Conservation (phyloP, 371 early-diverging fungal genomes). For the Coemansia sp. region DNA sequence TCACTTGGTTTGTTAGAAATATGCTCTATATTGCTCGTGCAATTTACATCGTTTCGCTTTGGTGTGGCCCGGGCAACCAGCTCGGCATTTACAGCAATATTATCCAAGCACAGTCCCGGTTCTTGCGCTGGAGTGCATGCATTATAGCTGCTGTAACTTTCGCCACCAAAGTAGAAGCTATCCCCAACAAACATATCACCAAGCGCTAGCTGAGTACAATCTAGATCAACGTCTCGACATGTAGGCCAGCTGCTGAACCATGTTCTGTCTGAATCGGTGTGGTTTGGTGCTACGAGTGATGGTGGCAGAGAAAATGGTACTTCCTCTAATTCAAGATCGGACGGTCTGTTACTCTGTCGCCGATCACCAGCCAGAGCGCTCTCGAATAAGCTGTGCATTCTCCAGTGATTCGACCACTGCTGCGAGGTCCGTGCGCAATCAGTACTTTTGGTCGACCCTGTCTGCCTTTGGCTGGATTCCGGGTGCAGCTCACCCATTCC, state of each 20-base stretch:
- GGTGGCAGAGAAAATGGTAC: not conserved
- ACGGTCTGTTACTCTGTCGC: not conserved
- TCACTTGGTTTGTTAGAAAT: not conserved
- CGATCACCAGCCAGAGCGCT: constrained; percentile 23
- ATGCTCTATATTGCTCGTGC: not conserved
- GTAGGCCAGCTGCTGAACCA: constrained; percentile 38
- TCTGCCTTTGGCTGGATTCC: constrained; percentile 22
- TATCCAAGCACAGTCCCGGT: too few species aligned
- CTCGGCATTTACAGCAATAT: not conserved
- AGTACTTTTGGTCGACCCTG: not conserved
- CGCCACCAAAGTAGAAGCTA: not conserved
- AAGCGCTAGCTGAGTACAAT: not conserved
- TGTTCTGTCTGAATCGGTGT: not conserved
- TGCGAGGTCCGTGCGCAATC: not conserved
- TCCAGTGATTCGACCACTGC: constrained; percentile 41
- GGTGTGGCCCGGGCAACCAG: constrained; percentile 1
- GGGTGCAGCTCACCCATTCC: constrained; percentile 41
- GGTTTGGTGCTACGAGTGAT: not conserved
- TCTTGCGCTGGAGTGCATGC: not conserved
- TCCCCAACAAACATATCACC: not conserved
- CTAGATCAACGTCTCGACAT: constrained; percentile 26
- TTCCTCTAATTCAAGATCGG: not conserved
- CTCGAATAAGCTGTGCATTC: constrained; percentile 32
- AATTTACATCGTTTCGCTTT: not conserved
- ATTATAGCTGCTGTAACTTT: not conserved